Conservation (phyloP, 495 filamentous ascomycete species). For the Amphirosellinia nigrospora region DNA sequence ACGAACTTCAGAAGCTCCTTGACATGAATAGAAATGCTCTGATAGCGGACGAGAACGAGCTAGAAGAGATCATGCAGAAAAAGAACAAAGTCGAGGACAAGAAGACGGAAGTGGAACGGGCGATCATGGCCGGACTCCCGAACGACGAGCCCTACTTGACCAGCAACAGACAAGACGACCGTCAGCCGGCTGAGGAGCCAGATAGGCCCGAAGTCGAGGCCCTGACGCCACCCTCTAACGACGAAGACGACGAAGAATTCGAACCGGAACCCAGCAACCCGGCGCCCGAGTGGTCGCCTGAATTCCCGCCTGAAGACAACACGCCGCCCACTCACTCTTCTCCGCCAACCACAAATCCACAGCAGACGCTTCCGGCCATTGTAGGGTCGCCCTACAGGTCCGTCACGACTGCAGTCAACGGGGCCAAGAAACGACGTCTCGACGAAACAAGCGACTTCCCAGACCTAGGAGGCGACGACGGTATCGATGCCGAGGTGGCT, state of each 20-base stretch:
- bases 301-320: conserved; percentile 36
- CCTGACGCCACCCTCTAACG: conserved; percentile 70
- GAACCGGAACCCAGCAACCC: conserved; percentile 26
- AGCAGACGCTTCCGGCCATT: conserved; percentile 57
- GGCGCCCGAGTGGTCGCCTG: conserved; percentile 35
- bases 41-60: conserved; percentile 67
- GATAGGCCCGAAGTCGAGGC: conserved; percentile 81
- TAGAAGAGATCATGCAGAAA: conserved; percentile 62
- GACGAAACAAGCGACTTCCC: conserved; percentile 68
- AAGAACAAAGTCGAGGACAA: conserved; percentile 72
- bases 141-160: conserved; percentile 44
- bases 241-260: conserved; percentile 24
- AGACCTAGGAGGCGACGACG: conserved; percentile 71
- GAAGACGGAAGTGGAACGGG: conserved; percentile 86
- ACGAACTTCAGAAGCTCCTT: conserved; percentile 82
- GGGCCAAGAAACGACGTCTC: conserved; percentile 78
- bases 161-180: conserved; percentile 40
- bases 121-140: conserved; percentile 78
- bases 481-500: conserved; percentile 82
- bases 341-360: conserved; percentile 47
- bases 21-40: conserved; percentile 74
- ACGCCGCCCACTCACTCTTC: conserved; percentile 46
- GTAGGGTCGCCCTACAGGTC: conserved; percentile 51
- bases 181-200: conserved; percentile 53
- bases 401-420: conserved; percentile 48